A percentile compares a stretch with the other conserved stretches of the same genome.
phyloP scores from a whole-genome alignment of 208 protist genomes.

The Strigomonas culicis region DNA sequence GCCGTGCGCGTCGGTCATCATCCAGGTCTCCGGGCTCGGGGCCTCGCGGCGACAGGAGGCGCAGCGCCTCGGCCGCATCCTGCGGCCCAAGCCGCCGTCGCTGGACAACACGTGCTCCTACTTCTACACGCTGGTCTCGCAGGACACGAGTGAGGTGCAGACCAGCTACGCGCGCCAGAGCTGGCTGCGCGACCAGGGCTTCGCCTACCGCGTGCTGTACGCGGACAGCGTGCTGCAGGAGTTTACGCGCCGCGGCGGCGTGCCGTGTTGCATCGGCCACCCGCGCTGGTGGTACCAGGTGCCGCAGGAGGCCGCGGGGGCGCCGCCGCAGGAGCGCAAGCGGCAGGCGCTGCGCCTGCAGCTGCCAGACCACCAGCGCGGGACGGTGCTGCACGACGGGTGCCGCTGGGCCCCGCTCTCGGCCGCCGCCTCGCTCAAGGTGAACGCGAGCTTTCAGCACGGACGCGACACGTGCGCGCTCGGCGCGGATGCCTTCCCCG shows the following conservation, averaged over 20 bases:
- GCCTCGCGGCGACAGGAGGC: slow-evolving; percentile 96
- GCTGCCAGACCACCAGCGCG: neutral
- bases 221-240: slow-evolving; percentile 45
- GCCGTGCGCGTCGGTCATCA: slow-evolving; percentile 99
- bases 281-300: slow-evolving; percentile 85
- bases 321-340: neutral
- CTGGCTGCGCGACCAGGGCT: slow-evolving; percentile 97
- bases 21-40: slow-evolving; percentile 97
- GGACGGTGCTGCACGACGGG: slow-evolving; percentile 19
- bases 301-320: neutral
- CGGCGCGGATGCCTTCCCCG: slow-evolving; percentile 9
- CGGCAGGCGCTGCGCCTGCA: neutral
- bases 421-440: slow-evolving; percentile 25
- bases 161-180: slow-evolving; percentile 96
- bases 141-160: slow-evolving; percentile 97
- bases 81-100: slow-evolving; percentile 90
- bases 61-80: slow-evolving; percentile 97
- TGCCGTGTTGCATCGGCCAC: slow-evolving; percentile 69
- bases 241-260: slow-evolving; percentile 39
- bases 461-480: slow-evolving; percentile 44
- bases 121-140: slow-evolving; percentile 98
- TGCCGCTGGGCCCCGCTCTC: slow-evolving; percentile 64
- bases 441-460: slow-evolving; percentile 54
- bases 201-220: slow-evolving; percentile 84
- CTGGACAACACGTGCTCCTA: slow-evolving; percentile 95